Base-by-base conservation (phyloP, 2,329 filamentous ascomycete genomes). In the Zopfia rhizophila region DNA sequence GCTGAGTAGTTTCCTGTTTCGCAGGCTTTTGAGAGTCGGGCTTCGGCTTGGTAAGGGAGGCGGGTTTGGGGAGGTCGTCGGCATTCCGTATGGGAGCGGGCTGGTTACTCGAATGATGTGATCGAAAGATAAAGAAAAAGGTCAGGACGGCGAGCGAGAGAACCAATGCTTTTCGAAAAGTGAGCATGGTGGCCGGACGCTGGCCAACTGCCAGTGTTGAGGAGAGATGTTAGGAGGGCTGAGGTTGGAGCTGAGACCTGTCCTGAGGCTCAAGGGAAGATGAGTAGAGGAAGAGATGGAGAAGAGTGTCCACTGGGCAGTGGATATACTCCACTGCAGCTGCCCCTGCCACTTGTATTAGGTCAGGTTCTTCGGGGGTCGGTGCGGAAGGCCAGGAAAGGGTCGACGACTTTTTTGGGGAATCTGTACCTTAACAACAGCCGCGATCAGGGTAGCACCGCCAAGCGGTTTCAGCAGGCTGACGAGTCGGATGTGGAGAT, bases 151-250 rank as follows among this genome's bases (percentile, higher is more conserved):
- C 82, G 60, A 83, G 81, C 35, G 90, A 89, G 43, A 87, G 81
- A 59, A 90, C 75, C 53, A 95, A 72, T 65, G 89, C 88, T 73
- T 89, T 87, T 65, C 86, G 84, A 67, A 89, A 90, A 64, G 88
- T 89, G 69, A 92, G 81, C 90, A 95, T 95, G 48, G 65, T 75
- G 66, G 50, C 51, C 32, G 38, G 36, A 30, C 13, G 41, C 31
- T 32, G 40, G 48, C 41, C 14, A 16, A 31, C 25, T 31, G 48
- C 22, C n/a, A 21, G 8, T 28, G 37, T 21, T 13, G 37, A 14
- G 17, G 42, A 23, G 35, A 24, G 29, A 22, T 8, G 28, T 16
- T 8, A 25, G n/a, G 24, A 13, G 19, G 16, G 29, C 11, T 10
- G 38, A 24, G 36, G 19, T 11, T n/a, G 27, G 33, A 43, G 31